Evolutionary conservation across 176 grass and related monocot species (phyloP).

Genomic region (Olyra latifolia): DNA sequence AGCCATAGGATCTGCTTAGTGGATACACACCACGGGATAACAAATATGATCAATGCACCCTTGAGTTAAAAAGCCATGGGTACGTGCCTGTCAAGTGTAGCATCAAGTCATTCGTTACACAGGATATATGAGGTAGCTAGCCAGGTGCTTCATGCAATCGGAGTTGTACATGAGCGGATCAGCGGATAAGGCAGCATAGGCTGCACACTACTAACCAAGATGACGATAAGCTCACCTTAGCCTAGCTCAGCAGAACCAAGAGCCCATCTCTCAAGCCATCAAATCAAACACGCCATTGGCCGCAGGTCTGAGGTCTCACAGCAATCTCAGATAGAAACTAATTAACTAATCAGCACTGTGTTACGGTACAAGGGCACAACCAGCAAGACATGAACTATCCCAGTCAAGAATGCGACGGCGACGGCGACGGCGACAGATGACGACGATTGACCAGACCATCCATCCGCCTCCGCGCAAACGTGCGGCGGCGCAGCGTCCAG

Average conservation of each 20-base stretch:
- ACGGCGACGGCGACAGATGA: slow-evolving; percentile 4
- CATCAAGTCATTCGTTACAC: neutral
- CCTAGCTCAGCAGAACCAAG: neutral
- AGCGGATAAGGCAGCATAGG: neutral
- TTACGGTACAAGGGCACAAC: neutral
- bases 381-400: neutral
- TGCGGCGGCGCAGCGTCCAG: slow-evolving; percentile 38
- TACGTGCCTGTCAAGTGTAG: neutral
- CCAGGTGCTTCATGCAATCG: neutral
- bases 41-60: neutral
- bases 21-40: neutral
- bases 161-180: neutral
- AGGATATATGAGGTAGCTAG: neutral
- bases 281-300: neutral
- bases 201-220: neutral
- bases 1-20: neutral
- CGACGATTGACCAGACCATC: neutral
- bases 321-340: neutral
- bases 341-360: neutral
- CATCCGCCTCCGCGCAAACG: neutral
- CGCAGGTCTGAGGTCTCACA: neutral
- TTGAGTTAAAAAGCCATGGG: neutral
- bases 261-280: neutral
- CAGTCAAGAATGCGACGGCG: neutral
- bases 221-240: neutral